Conservation (phyloP, 768 basidiomycete genomes). For the Trametes meyenii region DNA sequence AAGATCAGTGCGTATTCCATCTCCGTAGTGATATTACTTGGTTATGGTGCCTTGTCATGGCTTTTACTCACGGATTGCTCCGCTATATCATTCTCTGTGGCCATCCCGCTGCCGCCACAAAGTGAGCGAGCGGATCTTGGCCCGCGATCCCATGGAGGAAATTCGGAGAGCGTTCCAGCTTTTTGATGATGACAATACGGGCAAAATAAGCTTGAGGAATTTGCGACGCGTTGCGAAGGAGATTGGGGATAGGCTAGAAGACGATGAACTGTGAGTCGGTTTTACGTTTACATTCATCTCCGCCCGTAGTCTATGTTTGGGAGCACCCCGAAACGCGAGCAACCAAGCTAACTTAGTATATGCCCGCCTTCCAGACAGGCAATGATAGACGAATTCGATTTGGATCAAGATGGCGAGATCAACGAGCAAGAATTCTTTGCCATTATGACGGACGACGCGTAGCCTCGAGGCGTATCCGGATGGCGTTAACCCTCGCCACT, state of each 20-base stretch:
- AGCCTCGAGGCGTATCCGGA: slow-evolving; percentile 23
- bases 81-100: background rate
- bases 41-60: background rate
- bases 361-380: slow-evolving; percentile 71
- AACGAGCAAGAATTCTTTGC: slow-evolving; percentile 95
- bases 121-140: slow-evolving; percentile 95
- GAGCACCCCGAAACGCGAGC: slow-evolving; percentile 1
- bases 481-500: slow-evolving; percentile 18
- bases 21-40: background rate
- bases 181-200: slow-evolving; percentile 95
- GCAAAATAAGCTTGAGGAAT: slow-evolving; percentile 91
- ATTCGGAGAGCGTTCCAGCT: slow-evolving; percentile 94
- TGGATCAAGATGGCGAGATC: slow-evolving; percentile 98
- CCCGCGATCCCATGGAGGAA: slow-evolving; percentile 96
- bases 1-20: slow-evolving; percentile 77
- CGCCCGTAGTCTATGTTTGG: slow-evolving; percentile 6
- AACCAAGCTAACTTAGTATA: background rate
- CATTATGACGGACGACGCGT: slow-evolving; percentile 95
- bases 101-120: background rate
- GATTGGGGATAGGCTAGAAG: slow-evolving; percentile 92
- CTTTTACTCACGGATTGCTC: background rate
- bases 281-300: background rate
- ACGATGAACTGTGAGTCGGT: slow-evolving; percentile 88
- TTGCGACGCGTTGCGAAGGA: slow-evolving; percentile 94
- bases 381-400: slow-evolving; percentile 99